Evolutionary conservation across 169 alveolate genomes (phyloP).

Genomic region (Perkinsus chesapeaki): DNA sequence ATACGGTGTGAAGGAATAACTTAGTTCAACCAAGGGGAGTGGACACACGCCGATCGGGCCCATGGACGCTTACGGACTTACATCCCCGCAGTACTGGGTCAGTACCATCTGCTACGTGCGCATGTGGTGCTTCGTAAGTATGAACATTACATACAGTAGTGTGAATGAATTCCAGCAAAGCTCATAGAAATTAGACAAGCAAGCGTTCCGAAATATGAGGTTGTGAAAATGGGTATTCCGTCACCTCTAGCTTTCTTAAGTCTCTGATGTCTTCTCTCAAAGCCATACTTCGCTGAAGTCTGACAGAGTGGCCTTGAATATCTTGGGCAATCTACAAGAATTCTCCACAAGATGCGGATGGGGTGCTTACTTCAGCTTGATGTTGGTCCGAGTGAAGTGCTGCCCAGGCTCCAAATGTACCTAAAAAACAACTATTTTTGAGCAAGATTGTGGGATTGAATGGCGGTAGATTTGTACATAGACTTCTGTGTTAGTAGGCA

Average conservation of each 20-base stretch:
- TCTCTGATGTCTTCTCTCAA: not conserved
- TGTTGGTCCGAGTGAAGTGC: not conserved
- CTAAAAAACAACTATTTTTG: not conserved
- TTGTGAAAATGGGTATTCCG: no score
- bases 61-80: not conserved
- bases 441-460: not conserved
- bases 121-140: not conserved
- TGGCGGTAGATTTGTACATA: no score
- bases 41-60: not conserved
- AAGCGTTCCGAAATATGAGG: no score
- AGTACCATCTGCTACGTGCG: not conserved
- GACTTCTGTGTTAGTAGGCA: no score
- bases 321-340: not conserved
- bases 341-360: not conserved
- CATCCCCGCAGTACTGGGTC: not conserved
- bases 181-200: no score
- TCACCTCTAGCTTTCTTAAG: not conserved
- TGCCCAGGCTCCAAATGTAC: not conserved
- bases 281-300: not conserved
- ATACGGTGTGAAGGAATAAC: not conserved
- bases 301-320: not conserved
- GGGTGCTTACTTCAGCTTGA: not conserved
- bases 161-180: no score
- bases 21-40: not conserved
- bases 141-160: no score